phyloP scores from a whole-genome alignment of 371 early-diverging fungal genomes.

The Lichtheimia ornata region DNA sequence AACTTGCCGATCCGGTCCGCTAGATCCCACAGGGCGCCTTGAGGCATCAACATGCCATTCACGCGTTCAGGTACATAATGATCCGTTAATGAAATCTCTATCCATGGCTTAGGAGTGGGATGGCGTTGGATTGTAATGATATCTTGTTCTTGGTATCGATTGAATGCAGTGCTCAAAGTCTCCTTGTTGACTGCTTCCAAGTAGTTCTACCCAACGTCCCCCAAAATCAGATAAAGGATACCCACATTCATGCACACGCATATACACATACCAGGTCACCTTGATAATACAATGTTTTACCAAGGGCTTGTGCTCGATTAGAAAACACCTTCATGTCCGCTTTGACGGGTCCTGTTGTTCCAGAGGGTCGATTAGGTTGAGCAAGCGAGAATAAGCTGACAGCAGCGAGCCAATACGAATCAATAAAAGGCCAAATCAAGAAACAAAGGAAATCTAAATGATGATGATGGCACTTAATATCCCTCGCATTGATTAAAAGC shows the following conservation, averaged over 20 bases:
- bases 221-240: not conserved
- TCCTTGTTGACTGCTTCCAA: constrained; percentile 88
- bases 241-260: not conserved
- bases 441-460: constrained; percentile 82
- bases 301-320: constrained; percentile 74
- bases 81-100: constrained; percentile 54
- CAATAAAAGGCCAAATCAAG: constrained; percentile 87
- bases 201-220: constrained; percentile 43
- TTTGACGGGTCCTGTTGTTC: constrained; percentile 50
- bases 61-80: constrained; percentile 59
- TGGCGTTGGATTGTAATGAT: constrained; percentile 62
- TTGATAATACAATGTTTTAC: constrained; percentile 59
- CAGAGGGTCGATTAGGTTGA: constrained; percentile 27
- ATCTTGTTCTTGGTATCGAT: constrained; percentile 67
- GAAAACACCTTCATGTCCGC: constrained; percentile 71
- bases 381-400: constrained; percentile 64
- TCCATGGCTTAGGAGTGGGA: constrained; percentile 45
- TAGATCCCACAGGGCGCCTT: constrained; percentile 77
- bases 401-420: constrained; percentile 85
- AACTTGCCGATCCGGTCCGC: constrained; percentile 57
- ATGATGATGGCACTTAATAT: not conserved
- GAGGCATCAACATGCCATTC: constrained; percentile 55
- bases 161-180: constrained; percentile 78
- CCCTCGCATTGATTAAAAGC: not conserved
- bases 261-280: constrained; percentile 20